Evolutionary conservation across 805 yeast species (phyloP).

Genomic region (Metschnikowia henanensis): DNA sequence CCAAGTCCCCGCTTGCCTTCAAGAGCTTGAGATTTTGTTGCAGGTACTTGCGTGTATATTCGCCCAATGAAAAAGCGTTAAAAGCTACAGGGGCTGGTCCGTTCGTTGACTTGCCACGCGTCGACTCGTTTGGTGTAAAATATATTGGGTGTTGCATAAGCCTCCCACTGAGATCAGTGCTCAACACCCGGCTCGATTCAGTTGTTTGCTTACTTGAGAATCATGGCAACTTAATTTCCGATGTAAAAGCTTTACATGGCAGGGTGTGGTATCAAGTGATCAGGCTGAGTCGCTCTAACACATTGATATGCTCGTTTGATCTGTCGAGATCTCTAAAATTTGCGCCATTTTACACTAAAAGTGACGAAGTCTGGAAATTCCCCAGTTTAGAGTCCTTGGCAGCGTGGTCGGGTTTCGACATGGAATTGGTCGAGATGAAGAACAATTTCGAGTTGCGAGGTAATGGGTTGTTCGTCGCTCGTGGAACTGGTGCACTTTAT

Average conservation of each 20-base stretch:
- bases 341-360: conserved; percentile 3
- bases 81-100: conserved; percentile 17
- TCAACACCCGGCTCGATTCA: conserved; percentile 11
- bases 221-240: conserved; percentile 2
- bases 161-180: conserved; percentile 12
- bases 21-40: no score
- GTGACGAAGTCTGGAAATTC: conserved; percentile 11
- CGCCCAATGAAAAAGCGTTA: neutral
- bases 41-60: no score
- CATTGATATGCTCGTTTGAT: conserved; percentile 11
- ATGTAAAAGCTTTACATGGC: conserved; percentile 6
- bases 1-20: no score
- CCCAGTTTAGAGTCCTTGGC: conserved; percentile 3
- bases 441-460: conserved; percentile 5
- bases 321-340: conserved; percentile 1
- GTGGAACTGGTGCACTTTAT: conserved; percentile 6
- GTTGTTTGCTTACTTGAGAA: conserved; percentile 8
- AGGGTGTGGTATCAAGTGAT: conserved; percentile 14
- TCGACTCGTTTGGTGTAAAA: conserved; percentile 9
- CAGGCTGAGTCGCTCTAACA: conserved; percentile 9
- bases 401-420: conserved; percentile 17
- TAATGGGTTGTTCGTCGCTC: conserved; percentile 9
- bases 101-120: conserved; percentile 13
- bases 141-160: conserved; percentile 4
- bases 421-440: neutral